Percentiles rank a stretch among this genome's conserved stretches.
Evolutionary conservation across 805 yeast species (phyloP).

Genomic region (Candida khao-thaluensis): DNA sequence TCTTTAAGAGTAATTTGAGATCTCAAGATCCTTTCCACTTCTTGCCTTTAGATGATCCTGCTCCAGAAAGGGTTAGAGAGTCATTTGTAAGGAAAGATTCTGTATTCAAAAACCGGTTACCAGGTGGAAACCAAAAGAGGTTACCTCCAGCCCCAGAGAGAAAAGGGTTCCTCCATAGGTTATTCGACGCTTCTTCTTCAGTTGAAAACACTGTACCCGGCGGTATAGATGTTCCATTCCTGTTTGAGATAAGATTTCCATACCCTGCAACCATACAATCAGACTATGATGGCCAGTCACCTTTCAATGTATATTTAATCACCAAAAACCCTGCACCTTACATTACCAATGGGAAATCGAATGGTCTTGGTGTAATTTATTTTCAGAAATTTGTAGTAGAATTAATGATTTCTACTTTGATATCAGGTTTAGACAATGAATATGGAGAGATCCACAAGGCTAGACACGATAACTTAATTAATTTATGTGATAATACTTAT

Average conservation of each 20-base stretch:
- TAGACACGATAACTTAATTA: constrained; percentile 22
- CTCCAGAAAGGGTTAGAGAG: constrained; percentile 30
- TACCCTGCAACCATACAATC: constrained; percentile 46
- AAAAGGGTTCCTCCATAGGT: constrained; percentile 28
- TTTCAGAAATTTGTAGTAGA: constrained; percentile 40
- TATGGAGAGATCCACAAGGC: constrained; percentile 26
- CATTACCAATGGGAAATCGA: constrained; percentile 39
- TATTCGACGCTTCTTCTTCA: constrained; percentile 21
- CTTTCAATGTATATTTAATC: constrained; percentile 30
- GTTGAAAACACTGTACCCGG: constrained; percentile 22
- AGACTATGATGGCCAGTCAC: background rate
- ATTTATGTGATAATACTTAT: constrained; percentile 32
- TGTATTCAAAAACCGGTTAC: constrained; percentile 38
- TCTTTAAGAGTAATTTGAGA: constrained; percentile 48
- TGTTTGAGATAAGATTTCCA: constrained; percentile 49
- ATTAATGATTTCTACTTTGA: constrained; percentile 26
- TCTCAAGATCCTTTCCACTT: constrained; percentile 51
- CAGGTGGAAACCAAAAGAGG: constrained; percentile 35
- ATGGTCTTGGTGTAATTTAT: constrained; percentile 48
- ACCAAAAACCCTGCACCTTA: constrained; percentile 31
- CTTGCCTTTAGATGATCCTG: constrained; percentile 44
- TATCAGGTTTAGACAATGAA: constrained; percentile 27
- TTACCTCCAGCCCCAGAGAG: constrained; percentile 21
- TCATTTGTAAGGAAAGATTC: constrained; percentile 47
- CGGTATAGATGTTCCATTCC: constrained; percentile 37